Conservation (phyloP, 257 asterid species). For the Linderniella brevidens region DNA sequence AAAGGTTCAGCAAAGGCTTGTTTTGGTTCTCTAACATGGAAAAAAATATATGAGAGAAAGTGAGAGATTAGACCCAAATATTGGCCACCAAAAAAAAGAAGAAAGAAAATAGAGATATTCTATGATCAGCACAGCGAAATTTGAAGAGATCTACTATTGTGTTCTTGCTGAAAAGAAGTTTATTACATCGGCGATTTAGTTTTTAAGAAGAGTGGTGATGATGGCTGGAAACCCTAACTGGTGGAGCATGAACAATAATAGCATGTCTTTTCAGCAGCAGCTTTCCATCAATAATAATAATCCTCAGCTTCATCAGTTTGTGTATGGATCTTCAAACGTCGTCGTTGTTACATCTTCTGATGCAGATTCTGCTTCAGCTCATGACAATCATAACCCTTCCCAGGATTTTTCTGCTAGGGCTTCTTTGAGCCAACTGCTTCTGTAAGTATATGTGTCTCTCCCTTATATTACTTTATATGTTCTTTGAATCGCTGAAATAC, state of each 20-base stretch:
- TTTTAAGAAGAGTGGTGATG: constrained; percentile 18
- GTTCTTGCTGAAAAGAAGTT: background rate
- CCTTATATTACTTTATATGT: constrained; percentile 8
- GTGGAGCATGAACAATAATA: constrained; percentile 50
- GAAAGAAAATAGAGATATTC: background rate
- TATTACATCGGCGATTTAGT: background rate
- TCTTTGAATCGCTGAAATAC: background rate
- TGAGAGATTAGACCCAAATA: background rate
- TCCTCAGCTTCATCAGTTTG: constrained; percentile 11
- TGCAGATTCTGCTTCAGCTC: background rate
- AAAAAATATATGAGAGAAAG: constrained; percentile 5
- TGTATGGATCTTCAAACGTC: constrained; percentile 12
- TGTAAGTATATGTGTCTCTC: constrained; percentile 25
- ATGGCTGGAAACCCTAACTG: constrained; percentile 98
- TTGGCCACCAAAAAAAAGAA: too few species aligned
- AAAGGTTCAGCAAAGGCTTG: constrained; percentile 19
- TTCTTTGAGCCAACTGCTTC: constrained; percentile 58
- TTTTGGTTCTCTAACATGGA: constrained; percentile 16
- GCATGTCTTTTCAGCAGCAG: constrained; percentile 27
- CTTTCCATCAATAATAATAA: background rate
- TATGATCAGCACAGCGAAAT: background rate
- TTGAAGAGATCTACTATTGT: too few species aligned
- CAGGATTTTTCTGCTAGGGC: constrained; percentile 37
- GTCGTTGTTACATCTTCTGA: background rate
- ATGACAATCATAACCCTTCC: constrained; percentile 12